Conservation (phyloP, 2,329 filamentous ascomycete genomes). For the Pseudogymnoascus sp. region DNA sequence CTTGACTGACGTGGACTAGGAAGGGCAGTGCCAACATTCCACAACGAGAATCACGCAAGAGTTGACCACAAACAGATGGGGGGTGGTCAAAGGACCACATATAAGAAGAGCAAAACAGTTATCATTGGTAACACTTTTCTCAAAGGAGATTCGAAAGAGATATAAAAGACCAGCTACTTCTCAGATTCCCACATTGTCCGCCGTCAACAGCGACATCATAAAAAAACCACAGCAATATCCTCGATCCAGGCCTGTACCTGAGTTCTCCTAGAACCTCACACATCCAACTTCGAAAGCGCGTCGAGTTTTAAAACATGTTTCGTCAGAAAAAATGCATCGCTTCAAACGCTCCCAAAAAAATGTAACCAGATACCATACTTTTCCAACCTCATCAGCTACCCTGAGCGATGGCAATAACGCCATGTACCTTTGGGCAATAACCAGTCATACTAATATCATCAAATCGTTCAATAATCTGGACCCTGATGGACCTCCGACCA, state of each 20-base stretch:
- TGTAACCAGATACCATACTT: background rate
- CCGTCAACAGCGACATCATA: background rate
- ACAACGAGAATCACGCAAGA: background rate
- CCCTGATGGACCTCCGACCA: background rate
- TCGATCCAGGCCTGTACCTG: background rate
- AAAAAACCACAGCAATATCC: background rate
- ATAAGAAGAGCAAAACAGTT: background rate
- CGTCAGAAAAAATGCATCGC: background rate
- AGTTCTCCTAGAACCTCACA: background rate
- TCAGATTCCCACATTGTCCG: background rate
- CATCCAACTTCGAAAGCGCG: background rate
- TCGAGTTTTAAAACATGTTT: background rate
- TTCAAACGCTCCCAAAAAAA: background rate
- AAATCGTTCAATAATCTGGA: background rate
- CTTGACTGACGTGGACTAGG: background rate
- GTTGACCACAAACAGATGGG: background rate
- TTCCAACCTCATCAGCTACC: background rate
- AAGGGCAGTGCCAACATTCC: background rate
- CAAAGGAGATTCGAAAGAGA: background rate
- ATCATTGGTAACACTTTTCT: background rate
- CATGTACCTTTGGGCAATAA: background rate
- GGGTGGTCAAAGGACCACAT: background rate
- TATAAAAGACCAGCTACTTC: slow-evolving; percentile 1
- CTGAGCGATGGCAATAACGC: background rate
- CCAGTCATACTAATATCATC: background rate